phyloP scores from a whole-genome alignment of 2,329 filamentous ascomycete species.

The Bipolaris oryzae region DNA sequence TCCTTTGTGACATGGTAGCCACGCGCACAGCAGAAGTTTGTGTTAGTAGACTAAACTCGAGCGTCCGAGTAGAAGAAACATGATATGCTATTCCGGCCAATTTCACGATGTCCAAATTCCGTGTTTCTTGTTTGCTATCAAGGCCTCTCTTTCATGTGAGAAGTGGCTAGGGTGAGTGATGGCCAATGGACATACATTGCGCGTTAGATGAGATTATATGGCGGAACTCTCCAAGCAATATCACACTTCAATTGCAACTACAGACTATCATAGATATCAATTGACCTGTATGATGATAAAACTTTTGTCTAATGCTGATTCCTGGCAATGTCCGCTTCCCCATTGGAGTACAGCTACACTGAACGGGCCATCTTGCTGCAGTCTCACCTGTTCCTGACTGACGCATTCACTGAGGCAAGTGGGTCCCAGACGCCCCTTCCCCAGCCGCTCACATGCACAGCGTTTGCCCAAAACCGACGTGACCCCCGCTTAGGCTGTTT shows the following conservation, averaged over 20 bases:
- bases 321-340: background rate
- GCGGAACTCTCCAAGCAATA: too few species aligned
- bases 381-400: background rate
- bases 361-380: background rate
- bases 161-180: too few species aligned
- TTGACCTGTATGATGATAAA: background rate
- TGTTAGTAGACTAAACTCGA: slow-evolving; percentile 1
- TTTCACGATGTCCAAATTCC: too few species aligned
- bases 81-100: background rate
- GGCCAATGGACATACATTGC: too few species aligned
- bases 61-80: background rate
- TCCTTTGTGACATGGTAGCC: slow-evolving; percentile 4
- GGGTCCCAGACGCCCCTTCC: background rate
- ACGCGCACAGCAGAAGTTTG: slow-evolving; percentile 8
- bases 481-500: background rate
- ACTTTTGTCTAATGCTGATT: background rate
- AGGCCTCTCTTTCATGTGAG: background rate
- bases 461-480: background rate
- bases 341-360: background rate
- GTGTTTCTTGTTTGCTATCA: background rate
- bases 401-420: background rate
- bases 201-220: too few species aligned
- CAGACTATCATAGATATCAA: background rate
- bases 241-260: background rate
- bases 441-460: background rate